Evolutionary conservation across 2,329 filamentous ascomycete species (phyloP), one percentile per base, ranked within the genome.

Genomic region (Alternaria sp.): DNA sequence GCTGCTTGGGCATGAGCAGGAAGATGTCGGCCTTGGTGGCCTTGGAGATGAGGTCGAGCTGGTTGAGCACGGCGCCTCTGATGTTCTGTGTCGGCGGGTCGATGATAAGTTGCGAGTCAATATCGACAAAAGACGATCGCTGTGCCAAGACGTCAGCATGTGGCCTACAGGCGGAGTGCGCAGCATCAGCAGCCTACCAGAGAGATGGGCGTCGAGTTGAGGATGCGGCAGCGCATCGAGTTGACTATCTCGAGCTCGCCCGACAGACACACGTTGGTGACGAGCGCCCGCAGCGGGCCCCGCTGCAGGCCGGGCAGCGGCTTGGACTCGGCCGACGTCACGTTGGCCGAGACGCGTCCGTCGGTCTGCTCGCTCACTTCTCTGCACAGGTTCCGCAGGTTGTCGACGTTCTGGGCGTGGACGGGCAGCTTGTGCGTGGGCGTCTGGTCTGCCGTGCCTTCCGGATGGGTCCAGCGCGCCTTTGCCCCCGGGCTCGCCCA

Each of bases 1-100:
- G 90, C 68, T 94, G 87, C 81, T 96, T 97, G 5, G 96, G 94
- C 61, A 93, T 94, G 54, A 99, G 88, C 52, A 99, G 85, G 81
- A 99, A 99, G 71, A 99, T 96, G 80, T 99, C 96, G 57, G 97
- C 95, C 55, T 96, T 96, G 65, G 94, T 97, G 76, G 91, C 96
- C 69, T 86, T 88, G 11, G 96, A 92, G 75, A 97, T 91, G 67
- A 91, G 90, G 80, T 98, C 93, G 71, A 99, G 87, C 73, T 95
- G 93, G 67, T 93, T 89, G 55, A 94, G 88, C 26, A 97, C 92
- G 51, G 89, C 87, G 67, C 89, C 86, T 77, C 93, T 89, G 64
- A 97, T 86, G 47, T 90, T 88, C 64, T 88, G 86, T 25, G 85
- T 83, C 62, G 85, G 83, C 55, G 89, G 88, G 69, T 97, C 93